Conservation (phyloP, 129 eudicot species). For the Arctium minus region DNA sequence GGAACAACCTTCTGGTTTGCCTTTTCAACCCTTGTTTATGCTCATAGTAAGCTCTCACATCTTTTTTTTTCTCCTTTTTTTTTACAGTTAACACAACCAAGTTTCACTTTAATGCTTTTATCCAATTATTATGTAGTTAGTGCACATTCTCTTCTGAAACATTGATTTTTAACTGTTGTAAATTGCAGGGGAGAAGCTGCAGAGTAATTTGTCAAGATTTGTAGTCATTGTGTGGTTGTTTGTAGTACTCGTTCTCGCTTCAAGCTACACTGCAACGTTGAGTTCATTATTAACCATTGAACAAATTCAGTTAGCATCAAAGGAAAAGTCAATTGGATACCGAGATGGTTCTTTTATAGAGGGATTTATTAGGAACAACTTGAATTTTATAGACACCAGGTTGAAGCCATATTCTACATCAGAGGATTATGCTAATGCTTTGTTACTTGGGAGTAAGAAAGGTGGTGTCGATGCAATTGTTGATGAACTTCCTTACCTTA, state of each 20-base stretch:
- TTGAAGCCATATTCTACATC: conserved; percentile 2
- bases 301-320: conserved; percentile 27
- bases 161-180: too few relatives aligned
- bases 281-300: conserved; percentile 46
- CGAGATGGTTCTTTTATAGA: conserved; percentile 8
- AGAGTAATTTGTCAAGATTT: conserved; percentile 37
- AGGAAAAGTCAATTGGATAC: conserved; percentile 16
- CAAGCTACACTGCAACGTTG: conserved; percentile 55
- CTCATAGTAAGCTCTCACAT: conserved; percentile 20
- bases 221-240: conserved; percentile 42
- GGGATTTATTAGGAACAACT: not conserved
- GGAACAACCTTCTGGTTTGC: conserved; percentile 23
- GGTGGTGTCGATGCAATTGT: conserved; percentile 34
- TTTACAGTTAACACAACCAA: not conserved
- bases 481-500: conserved; percentile 40
- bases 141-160: too few relatives aligned
- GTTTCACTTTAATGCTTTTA: too few relatives aligned
- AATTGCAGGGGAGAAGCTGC: conserved; percentile 34
- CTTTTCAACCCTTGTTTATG: conserved; percentile 22
- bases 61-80: not conserved
- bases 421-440: conserved; percentile 24
- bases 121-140: too few relatives aligned
- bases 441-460: conserved; percentile 30
- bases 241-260: conserved; percentile 37
- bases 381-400: not conserved